Base-by-base conservation (phyloP, 371 early-diverging fungal species). In the Mucor irregularis region DNA sequence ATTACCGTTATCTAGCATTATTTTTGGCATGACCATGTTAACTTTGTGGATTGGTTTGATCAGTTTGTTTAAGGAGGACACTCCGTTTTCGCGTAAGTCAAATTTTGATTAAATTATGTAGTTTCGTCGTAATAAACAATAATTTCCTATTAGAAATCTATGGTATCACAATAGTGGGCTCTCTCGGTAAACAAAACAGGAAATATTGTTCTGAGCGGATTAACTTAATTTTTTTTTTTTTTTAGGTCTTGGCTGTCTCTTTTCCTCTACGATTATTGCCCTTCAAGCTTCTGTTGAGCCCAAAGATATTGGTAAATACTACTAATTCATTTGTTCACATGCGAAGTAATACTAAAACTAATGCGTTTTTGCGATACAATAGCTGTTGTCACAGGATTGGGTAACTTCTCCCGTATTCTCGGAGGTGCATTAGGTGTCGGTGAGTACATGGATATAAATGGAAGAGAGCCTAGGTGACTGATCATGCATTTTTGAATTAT, bases 401-500 rank as follows among this genome's bases (percentile, higher is more conserved):
- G 74, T 50, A 80, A 74, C 19, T 80, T 80, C 35, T 49, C 67
- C 5, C 62, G 74, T 38, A 66, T 80, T 6, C 53, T 80, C 3
- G 80, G 80, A 60, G 80, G 76, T 44, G 80, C 80, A 8, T 47
- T 76, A 24, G 80, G 80, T 48, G 66, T 77, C 5, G 51, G 49
- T 49, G 37, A 30, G 28, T 43, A 29, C 1, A 21, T 21, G 28
- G 13, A 21, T 22, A n/a, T 1, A 28, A 34, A 8, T 6, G 16
- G 3, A 5, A 49, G 16, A 24, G 8, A 35, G 24, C 6, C 8
- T 34, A n/a, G 22, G 2, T 8, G 21, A 17, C 35, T 24, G 3
- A 22, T 16, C 4, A 13, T 35, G 3, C 13, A 34, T 33, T 42
- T 19, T 17, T 31, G 33, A 48, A 31, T 1, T 28, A 16, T 37